Conservation (phyloP, 441 rosid genomes). For the Adansonia grandidieri region DNA sequence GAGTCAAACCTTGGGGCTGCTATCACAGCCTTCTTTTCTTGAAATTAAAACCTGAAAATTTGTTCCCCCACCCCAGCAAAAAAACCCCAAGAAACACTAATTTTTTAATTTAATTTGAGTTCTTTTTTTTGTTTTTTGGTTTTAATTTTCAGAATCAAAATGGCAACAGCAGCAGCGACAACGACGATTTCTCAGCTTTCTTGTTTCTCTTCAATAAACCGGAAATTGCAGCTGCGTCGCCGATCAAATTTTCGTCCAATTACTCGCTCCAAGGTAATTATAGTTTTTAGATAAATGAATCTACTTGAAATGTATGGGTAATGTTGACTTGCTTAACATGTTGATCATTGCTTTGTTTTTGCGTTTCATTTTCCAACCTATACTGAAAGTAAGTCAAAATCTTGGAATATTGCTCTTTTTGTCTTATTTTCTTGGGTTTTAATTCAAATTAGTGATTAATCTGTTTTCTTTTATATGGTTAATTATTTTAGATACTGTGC, state of each 20-base stretch:
- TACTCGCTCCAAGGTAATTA: constrained; percentile 52
- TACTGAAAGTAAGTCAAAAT: neutral
- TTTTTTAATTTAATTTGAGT: no score
- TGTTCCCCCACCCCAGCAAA: no score
- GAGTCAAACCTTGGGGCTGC: no score
- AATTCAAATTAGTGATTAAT: neutral
- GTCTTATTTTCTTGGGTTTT: constrained; percentile 4
- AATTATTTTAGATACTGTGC: neutral
- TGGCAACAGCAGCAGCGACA: constrained; percentile 42
- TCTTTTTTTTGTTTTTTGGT: neutral
- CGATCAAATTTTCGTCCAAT: constrained; percentile 36
- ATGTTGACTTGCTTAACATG: neutral
- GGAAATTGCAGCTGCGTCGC: constrained; percentile 45
- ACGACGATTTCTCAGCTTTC: constrained; percentile 58
- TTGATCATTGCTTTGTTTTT: neutral
- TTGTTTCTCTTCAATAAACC: constrained; percentile 58
- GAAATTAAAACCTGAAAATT: no score
- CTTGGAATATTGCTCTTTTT: constrained; percentile 8
- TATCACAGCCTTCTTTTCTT: no score
- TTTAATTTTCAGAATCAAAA: neutral
- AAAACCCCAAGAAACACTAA: no score
- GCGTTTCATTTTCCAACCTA: constrained; percentile 3
- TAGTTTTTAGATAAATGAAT: neutral
- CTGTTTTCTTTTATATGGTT: neutral
- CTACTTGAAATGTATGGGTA: neutral